These are phyloP conservation scores for Glycine tomentella DNA, from an alignment of 306 rosid species.

Conservation along the genomic window DNA sequence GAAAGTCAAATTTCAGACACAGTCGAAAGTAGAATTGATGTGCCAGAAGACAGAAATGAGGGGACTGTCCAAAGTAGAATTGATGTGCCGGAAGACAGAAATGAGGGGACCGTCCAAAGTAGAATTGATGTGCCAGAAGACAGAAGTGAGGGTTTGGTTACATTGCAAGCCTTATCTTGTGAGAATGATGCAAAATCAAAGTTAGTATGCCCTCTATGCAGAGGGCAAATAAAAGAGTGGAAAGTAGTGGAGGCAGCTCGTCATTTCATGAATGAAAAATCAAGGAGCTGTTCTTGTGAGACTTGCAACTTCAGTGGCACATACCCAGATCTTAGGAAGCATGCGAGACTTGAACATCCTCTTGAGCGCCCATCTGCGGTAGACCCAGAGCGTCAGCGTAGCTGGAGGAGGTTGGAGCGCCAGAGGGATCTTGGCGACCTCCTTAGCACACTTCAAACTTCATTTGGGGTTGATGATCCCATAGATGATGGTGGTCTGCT, in stretches of 20 bases:
- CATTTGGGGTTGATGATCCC: constrained; percentile 84
- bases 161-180: constrained; percentile 62
- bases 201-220: constrained; percentile 91
- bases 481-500: constrained; percentile 86
- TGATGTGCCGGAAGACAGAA: constrained; percentile 60
- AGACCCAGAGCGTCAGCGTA: constrained; percentile 90
- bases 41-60: constrained; percentile 32
- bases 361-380: constrained; percentile 86
- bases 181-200: constrained; percentile 66
- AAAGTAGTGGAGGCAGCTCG: constrained; percentile 87
- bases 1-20: constrained; percentile 55
- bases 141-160: constrained; percentile 59
- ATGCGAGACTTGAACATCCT: constrained; percentile 94
- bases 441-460: constrained; percentile 86
- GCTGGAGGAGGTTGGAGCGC: constrained; percentile 92
- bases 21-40: constrained; percentile 43
- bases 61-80: constrained; percentile 41
- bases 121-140: constrained; percentile 60
- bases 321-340: constrained; percentile 91
- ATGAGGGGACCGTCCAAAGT: constrained; percentile 35
- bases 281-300: constrained; percentile 92
- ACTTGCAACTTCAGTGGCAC: constrained; percentile 80
- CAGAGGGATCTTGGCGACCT: constrained; percentile 97
- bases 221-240: constrained; percentile 89
- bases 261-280: constrained; percentile 85